Base-by-base conservation (phyloP, 2,329 filamentous ascomycete genomes). In the Penicillium crustosum region DNA sequence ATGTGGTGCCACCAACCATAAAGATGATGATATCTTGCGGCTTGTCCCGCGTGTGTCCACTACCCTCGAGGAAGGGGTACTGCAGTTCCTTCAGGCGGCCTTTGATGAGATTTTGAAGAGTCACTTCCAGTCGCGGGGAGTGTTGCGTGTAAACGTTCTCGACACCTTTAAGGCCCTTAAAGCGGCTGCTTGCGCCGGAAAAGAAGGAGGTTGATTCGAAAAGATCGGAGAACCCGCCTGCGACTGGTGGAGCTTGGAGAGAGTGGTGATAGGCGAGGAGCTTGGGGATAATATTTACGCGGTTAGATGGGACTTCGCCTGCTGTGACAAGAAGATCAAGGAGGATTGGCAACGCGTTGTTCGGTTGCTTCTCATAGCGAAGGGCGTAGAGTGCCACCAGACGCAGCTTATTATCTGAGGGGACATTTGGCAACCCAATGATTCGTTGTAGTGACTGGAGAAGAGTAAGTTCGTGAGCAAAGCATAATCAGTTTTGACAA, bases 81-180 rank as follows among this genome's bases (percentile, higher is more conserved):
- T 94, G 86, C 63, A 92, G 85, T 68, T 96, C 91, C 68, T 87
- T 89, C 58, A 99, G 77, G 31, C 90, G 86, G 0, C 94, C 95
- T 72, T 96, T 97, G 78, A 97, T 93, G 51, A 99, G 80, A 67
- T 93, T 93, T 71, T 97, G 93, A 19, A 99, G 78, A 0, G 92
- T 97, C 25, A 85, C 84, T 73, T 97, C 93, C 17, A 99, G 77
- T 23, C 91, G 83, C 0, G 95, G 92, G 6, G 91, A 95, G 74
- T 99, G 94, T 73, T 99, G 95, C 0, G 94, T 99, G 74, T 99
- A 99, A 29, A 99, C 94, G 68, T 99, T 99, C 74, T 99, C 95
- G 1, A 99, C 94, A 2, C 94, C 94, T 71, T 97, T 97, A 15
- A 99, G 82, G 0, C 94, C 94, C 70, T 96, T 96, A 75, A 99